Evolutionary conservation across 1,284 basidiomycete species (phyloP).

Genomic region (Tranzscheliella williamsii): DNA sequence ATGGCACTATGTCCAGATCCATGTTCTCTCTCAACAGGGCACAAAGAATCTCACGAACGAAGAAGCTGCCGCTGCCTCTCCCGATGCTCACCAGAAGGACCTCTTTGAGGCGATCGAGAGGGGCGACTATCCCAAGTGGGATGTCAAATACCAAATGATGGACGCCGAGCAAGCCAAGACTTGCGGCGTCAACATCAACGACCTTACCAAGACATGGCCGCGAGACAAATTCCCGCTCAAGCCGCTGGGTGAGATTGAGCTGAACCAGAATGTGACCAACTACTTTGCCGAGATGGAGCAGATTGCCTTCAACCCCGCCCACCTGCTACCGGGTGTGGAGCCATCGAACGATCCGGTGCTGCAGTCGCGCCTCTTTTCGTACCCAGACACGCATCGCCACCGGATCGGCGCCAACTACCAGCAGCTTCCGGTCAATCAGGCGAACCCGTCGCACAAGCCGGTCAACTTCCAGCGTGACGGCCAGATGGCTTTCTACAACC

Average conservation of each 20-base stretch:
- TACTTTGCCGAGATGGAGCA: constrained; percentile 56
- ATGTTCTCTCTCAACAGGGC: constrained; percentile 44
- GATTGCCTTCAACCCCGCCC: constrained; percentile 44
- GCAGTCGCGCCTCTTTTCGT: constrained; percentile 54
- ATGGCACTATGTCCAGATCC: constrained; percentile 48
- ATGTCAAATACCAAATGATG: constrained; percentile 49
- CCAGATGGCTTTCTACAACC: constrained; percentile 43
- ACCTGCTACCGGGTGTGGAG: constrained; percentile 46
- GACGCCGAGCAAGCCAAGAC: constrained; percentile 24
- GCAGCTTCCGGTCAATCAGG: constrained; percentile 46
- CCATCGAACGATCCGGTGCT: constrained; percentile 53
- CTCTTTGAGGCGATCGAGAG: constrained; percentile 52
- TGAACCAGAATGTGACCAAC: constrained; percentile 50
- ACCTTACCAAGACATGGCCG: constrained; percentile 47
- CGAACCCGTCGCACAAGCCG: constrained; percentile 12
- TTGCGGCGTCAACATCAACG: constrained; percentile 40
- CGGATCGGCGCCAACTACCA: constrained; percentile 62
- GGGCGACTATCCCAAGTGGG: constrained; percentile 55
- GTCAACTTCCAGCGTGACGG: constrained; percentile 50
- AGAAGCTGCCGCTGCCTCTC: constrained; percentile 27
- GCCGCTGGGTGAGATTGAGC: constrained; percentile 43
- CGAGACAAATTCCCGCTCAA: constrained; percentile 44
- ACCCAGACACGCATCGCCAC: constrained; percentile 86
- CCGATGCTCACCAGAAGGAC: constrained; percentile 48
- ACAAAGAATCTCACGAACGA: constrained; percentile 32